phyloP scores from a whole-genome alignment of 257 asterid genomes.

The Leptodermis oblonga region DNA sequence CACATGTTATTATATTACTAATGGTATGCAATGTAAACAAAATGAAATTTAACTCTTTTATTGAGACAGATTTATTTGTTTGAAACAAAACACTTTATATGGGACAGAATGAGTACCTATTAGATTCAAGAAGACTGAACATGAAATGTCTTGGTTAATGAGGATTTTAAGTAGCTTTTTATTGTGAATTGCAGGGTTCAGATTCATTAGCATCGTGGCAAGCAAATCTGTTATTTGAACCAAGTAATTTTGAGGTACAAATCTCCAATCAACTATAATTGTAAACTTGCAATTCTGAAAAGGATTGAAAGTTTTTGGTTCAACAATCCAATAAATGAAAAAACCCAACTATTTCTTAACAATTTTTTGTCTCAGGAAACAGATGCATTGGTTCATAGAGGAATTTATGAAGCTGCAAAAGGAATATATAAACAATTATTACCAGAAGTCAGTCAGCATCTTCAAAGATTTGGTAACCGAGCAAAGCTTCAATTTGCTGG shows the following conservation, averaged over 20 bases:
- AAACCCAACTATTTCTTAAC: neutral
- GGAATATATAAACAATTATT: constrained; percentile 77
- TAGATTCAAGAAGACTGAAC: neutral
- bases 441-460: constrained; percentile 67
- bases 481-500: constrained; percentile 87
- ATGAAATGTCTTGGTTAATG: neutral
- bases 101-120: no score
- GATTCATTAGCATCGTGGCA: constrained; percentile 91
- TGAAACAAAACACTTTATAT: no score
- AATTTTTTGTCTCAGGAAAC: constrained; percentile 43
- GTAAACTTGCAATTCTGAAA: neutral
- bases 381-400: constrained; percentile 75
- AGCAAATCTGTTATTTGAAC: constrained; percentile 86
- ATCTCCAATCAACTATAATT: neutral
- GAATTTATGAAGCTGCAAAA: constrained; percentile 93
- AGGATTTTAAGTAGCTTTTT: neutral
- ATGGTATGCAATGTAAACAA: no score
- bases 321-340: neutral
- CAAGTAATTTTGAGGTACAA: constrained; percentile 70
- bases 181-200: constrained; percentile 57
- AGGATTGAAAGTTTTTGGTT: neutral
- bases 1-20: no score
- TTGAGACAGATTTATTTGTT: no score
- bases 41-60: no score
- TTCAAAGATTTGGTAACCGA: constrained; percentile 47